Percentiles rank a stretch among this genome's conserved stretches.
phyloP scores from a whole-genome alignment of 441 rosid species.

The Pelargonium fulgidum region DNA sequence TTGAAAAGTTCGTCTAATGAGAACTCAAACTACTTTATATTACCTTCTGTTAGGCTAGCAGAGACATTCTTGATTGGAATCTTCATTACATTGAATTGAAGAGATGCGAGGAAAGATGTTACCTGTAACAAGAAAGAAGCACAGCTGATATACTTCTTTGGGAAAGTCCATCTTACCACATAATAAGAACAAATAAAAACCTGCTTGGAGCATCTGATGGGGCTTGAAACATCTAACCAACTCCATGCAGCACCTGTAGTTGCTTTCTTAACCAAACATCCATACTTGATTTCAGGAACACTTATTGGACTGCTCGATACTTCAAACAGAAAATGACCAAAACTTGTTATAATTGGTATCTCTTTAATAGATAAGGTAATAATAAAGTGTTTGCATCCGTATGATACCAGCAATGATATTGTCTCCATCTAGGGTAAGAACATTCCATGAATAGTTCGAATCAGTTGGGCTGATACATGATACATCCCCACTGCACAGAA shows the following conservation, averaged over 20 bases:
- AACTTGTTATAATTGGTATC: slow-evolving; percentile 17
- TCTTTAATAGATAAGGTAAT: slow-evolving; percentile 8
- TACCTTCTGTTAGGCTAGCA: slow-evolving; percentile 56
- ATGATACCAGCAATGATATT: slow-evolving; percentile 67
- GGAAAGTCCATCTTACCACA: neutral
- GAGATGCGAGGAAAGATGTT: slow-evolving; percentile 44
- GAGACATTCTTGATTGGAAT: slow-evolving; percentile 63
- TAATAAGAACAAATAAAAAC: slow-evolving; percentile 23
- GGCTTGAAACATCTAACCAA: slow-evolving; percentile 59
- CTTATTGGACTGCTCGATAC: slow-evolving; percentile 81
- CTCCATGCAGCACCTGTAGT: slow-evolving; percentile 42
- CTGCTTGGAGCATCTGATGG: slow-evolving; percentile 60
- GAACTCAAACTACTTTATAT: slow-evolving; percentile 11
- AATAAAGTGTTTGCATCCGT: slow-evolving; percentile 15
- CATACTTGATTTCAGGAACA: slow-evolving; percentile 68
- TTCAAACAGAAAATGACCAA: slow-evolving; percentile 20
- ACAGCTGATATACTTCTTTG: neutral
- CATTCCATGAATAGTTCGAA: slow-evolving; percentile 61
- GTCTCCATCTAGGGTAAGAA: slow-evolving; percentile 66
- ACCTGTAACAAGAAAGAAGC: slow-evolving; percentile 40
- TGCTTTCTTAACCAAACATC: slow-evolving; percentile 39
- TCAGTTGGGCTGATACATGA: slow-evolving; percentile 59
- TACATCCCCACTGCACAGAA: slow-evolving; percentile 54
- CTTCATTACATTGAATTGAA: slow-evolving; percentile 46
- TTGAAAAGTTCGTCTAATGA: neutral